These are phyloP conservation scores for Leccinum fallax DNA, from an alignment of 1,284 basidiomycete species.

Conservation along the genomic window DNA sequence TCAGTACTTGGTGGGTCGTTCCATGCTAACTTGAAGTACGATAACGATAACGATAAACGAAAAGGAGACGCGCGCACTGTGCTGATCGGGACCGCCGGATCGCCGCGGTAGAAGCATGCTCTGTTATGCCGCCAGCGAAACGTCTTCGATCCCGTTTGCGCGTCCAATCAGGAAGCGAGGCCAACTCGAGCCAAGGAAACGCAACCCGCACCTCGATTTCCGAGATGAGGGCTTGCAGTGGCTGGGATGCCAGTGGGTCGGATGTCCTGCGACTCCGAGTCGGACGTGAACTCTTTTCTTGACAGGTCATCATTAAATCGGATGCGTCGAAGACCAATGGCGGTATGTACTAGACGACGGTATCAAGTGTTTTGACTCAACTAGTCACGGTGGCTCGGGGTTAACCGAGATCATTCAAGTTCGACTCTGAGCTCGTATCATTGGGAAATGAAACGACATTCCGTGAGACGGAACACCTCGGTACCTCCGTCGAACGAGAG, in stretches of 20 bases:
- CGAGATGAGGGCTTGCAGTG: slow-evolving; percentile 19
- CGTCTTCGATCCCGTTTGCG: slow-evolving; percentile 72
- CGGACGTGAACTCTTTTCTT: not conserved
- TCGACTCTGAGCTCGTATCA: no score
- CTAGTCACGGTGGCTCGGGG: not conserved
- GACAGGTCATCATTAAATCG: not conserved
- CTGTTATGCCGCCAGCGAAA: slow-evolving; percentile 67
- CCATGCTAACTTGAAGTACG: not conserved
- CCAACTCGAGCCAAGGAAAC: slow-evolving; percentile 37
- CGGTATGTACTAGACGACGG: not conserved
- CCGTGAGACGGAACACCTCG: not conserved
- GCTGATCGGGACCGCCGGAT: slow-evolving; percentile 67
- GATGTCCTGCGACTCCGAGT: not conserved
- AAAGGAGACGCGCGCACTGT: slow-evolving; percentile 13
- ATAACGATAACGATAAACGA: not conserved
- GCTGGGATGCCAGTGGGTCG: not conserved
- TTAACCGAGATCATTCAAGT: no score
- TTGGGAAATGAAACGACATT: not conserved
- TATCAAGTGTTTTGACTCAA: slow-evolving; percentile 5
- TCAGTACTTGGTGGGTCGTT: slow-evolving; percentile 1
- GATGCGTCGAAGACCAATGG: not conserved
- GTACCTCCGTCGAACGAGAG: not conserved
- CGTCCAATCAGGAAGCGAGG: slow-evolving; percentile 63
- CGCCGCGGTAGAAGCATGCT: slow-evolving; percentile 73
- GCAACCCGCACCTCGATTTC: slow-evolving; percentile 22